Base-by-base conservation (phyloP, 345 rosid species). In the Gossypium herbaceum region DNA sequence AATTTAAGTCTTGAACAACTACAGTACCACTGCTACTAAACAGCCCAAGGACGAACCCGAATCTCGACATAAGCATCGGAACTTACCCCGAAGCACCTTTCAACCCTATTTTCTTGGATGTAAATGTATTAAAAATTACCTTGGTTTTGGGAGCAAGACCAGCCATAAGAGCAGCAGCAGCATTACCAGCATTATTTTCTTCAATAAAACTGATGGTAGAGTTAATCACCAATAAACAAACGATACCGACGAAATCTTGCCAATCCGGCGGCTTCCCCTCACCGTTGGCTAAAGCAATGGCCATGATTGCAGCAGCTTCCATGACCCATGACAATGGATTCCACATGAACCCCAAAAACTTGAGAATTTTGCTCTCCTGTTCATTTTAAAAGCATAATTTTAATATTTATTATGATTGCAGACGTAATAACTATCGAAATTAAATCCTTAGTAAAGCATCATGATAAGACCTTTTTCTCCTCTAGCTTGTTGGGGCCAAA, bases 301-400 rank as follows among this genome's bases (percentile, higher is more conserved):
- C 97, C 97, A 93, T 93, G 8, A 93, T 22, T 11, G 97, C 97
- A 75, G 96, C 94, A 72, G 92, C 81, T 79, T 92, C 97, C 97
- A 92, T 91, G 59, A 90, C 97, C 97, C 96, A 91, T 1, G 97
- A 92, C 19, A 92, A 84, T 39, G 96, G 96, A 76, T 92, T 92
- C 94, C 96, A 91, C 97, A 93, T 89, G 81, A 93, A 93, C 60
- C 97, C 97, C 77, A 91, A 80, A 77, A 93, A 91, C 93, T 93
- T 91, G 71, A 91, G 92, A 9, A 93, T 0, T 73, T 89, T 93
- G 86, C 90, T 91, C 83, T 93, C 97, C 91, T 92, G 81, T 58
- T 20, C 57, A 47, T 22, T 52, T 29, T 2, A 65, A 59, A 68
- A 13, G 72, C 48, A 19, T 0, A 25, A 2, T 13, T 56, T 4